phyloP scores from a whole-genome alignment of 345 rosid genomes.

The Camelina sativa region DNA sequence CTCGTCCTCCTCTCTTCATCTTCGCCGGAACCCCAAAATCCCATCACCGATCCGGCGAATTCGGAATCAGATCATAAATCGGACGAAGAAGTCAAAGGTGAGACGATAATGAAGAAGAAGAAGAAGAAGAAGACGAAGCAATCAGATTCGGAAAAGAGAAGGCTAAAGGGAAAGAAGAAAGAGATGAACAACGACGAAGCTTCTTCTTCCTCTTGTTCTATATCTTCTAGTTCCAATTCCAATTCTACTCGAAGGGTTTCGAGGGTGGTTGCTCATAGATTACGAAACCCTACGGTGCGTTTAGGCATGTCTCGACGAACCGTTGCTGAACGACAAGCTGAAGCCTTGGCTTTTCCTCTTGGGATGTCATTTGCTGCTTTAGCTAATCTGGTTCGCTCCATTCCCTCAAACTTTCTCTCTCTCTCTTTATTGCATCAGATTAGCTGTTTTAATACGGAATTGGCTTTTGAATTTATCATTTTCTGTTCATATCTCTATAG shows the following conservation, averaged over 20 bases:
- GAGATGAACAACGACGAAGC: slow-evolving; percentile 39
- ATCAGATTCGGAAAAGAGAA: slow-evolving; percentile 29
- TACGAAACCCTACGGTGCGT: slow-evolving; percentile 48
- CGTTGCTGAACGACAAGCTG: slow-evolving; percentile 50
- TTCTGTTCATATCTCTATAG: not conserved
- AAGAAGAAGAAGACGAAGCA: slow-evolving; percentile 50
- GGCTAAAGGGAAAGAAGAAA: slow-evolving; percentile 36
- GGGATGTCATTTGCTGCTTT: slow-evolving; percentile 96
- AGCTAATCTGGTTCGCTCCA: slow-evolving; percentile 70
- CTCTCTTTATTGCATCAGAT: not conserved
- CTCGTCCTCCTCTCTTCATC: slow-evolving; percentile 33
- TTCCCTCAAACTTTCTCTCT: not conserved
- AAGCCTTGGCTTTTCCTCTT: slow-evolving; percentile 77
- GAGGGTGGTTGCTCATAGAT: slow-evolving; percentile 45
- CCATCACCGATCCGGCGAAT: slow-evolving; percentile 34
- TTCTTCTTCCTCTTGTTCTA: slow-evolving; percentile 44
- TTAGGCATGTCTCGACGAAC: slow-evolving; percentile 47
- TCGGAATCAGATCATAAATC: slow-evolving; percentile 14
- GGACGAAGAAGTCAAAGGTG: slow-evolving; percentile 7
- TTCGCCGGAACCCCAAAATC: slow-evolving; percentile 38
- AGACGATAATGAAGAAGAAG: slow-evolving; percentile 38
- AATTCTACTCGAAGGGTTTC: slow-evolving; percentile 39
- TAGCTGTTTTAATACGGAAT: not conserved
- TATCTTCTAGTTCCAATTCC: slow-evolving; percentile 44
- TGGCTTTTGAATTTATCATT: slow-evolving; percentile 3